Conservation (phyloP, 1,284 basidiomycete genomes). For the Ceratobasidium theobromae region DNA sequence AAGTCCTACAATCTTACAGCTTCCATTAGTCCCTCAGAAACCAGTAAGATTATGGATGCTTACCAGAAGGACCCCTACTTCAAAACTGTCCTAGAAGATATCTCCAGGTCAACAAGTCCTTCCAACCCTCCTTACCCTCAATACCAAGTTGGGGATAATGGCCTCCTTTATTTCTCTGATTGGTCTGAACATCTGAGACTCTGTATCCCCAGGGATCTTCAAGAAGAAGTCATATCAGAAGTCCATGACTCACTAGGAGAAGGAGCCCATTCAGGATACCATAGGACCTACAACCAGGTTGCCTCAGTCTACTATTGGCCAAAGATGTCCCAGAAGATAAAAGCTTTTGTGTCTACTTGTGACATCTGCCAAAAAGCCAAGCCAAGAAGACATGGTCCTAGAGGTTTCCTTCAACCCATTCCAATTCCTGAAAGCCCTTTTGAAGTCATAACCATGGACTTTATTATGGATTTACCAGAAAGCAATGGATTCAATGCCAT, state of each 20-base stretch:
- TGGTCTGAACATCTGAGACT: constrained; percentile 37
- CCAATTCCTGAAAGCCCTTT: constrained; percentile 47
- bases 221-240: constrained; percentile 38
- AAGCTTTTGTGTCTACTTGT: constrained; percentile 42
- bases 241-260: constrained; percentile 40
- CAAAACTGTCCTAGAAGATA: not conserved
- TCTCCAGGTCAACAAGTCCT: not conserved
- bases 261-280: constrained; percentile 43
- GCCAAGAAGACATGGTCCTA: constrained; percentile 38
- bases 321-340: constrained; percentile 41
- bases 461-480: constrained; percentile 49
- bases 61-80: constrained; percentile 11
- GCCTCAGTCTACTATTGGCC: constrained; percentile 43
- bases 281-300: constrained; percentile 40
- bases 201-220: constrained; percentile 38
- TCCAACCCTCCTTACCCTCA: constrained; percentile 23
- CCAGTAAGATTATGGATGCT: not conserved
- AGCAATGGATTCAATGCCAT: constrained; percentile 45
- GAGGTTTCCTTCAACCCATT: constrained; percentile 47
- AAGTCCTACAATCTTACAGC: not conserved
- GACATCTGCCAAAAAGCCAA: constrained; percentile 49
- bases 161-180: constrained; percentile 40
- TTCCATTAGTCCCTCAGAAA: not conserved
- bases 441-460: constrained; percentile 49
- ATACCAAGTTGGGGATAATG: constrained; percentile 37